Evolutionary conservation across 2,329 filamentous ascomycete genomes (phyloP).

Genomic region (Plenodomus biglobosus): DNA sequence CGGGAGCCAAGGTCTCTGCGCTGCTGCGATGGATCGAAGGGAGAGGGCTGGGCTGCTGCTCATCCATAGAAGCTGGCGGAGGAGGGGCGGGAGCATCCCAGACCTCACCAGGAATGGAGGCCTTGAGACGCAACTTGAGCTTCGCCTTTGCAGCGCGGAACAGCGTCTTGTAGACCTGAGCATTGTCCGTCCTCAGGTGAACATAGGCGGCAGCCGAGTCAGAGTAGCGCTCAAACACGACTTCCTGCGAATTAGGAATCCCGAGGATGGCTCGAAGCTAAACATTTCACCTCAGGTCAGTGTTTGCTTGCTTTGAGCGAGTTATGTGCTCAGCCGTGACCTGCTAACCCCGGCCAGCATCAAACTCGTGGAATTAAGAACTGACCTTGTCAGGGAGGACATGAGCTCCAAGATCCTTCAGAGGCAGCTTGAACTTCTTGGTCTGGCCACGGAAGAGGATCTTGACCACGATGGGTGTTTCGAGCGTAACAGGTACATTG

Average conservation of each 20-base stretch:
- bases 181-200: slow-evolving; percentile 73
- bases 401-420: slow-evolving; percentile 76
- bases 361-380: slow-evolving; percentile 21
- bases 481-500: slow-evolving; percentile 57
- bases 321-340: slow-evolving; percentile 19
- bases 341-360: slow-evolving; percentile 12
- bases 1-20: slow-evolving; percentile 29
- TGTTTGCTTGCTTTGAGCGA: slow-evolving; percentile 7
- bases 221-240: slow-evolving; percentile 87
- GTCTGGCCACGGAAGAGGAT: slow-evolving; percentile 73
- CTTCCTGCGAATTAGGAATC: slow-evolving; percentile 63
- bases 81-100: slow-evolving; percentile 17
- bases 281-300: slow-evolving; percentile 16
- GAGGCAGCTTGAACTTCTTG: slow-evolving; percentile 83
- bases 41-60: slow-evolving; percentile 9
- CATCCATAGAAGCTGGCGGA: slow-evolving; percentile 13
- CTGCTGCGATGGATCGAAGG: slow-evolving; percentile 31
- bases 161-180: slow-evolving; percentile 91
- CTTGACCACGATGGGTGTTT: slow-evolving; percentile 83
- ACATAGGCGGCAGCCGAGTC: slow-evolving; percentile 86
- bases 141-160: slow-evolving; percentile 97
- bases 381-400: slow-evolving; percentile 83
- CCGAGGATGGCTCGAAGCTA: slow-evolving; percentile 65
- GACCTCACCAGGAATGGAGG: slow-evolving; percentile 61
- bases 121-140: slow-evolving; percentile 89